A percentile compares a stretch with the other conserved stretches of the same genome.
These are phyloP conservation scores for Pseudozyma sp. DNA, from an alignment of 1,284 basidiomycete genomes.

Conservation along the genomic window DNA sequence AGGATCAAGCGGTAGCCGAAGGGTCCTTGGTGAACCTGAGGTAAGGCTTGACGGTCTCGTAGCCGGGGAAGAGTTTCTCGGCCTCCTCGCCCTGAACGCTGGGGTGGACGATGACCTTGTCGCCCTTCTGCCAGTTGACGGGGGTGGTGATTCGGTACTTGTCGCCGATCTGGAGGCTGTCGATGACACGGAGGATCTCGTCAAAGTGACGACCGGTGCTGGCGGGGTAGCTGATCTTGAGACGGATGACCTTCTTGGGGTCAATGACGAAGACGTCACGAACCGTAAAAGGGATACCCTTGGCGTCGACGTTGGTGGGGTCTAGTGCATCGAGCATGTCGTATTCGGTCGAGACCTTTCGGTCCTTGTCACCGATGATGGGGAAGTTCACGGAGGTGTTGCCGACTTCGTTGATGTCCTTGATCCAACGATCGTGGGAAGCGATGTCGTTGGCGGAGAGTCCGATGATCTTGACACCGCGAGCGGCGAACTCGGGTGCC, in stretches of 20 bases:
- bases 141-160: constrained; percentile 72
- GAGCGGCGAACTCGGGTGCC: constrained; percentile 83
- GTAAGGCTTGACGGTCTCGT: constrained; percentile 72
- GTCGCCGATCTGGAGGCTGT: constrained; percentile 92
- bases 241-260: constrained; percentile 72
- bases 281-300: constrained; percentile 79
- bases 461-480: constrained; percentile 80
- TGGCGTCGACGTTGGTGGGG: constrained; percentile 90
- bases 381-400: constrained; percentile 88
- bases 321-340: constrained; percentile 98
- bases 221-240: constrained; percentile 82
- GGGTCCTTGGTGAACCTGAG: constrained; percentile 71
- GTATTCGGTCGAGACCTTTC: constrained; percentile 75
- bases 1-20: constrained; percentile 20
- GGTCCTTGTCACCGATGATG: constrained; percentile 92
- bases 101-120: constrained; percentile 96
- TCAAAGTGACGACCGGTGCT: constrained; percentile 74
- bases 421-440: constrained; percentile 85
- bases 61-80: constrained; percentile 82
- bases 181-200: constrained; percentile 85
- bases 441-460: constrained; percentile 91
- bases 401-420: constrained; percentile 81
- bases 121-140: constrained; percentile 95
- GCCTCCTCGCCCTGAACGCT: constrained; percentile 87
- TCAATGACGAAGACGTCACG: constrained; percentile 68